phyloP scores from a whole-genome alignment of 495 filamentous ascomycete species.

The Thozetella sp. region DNA sequence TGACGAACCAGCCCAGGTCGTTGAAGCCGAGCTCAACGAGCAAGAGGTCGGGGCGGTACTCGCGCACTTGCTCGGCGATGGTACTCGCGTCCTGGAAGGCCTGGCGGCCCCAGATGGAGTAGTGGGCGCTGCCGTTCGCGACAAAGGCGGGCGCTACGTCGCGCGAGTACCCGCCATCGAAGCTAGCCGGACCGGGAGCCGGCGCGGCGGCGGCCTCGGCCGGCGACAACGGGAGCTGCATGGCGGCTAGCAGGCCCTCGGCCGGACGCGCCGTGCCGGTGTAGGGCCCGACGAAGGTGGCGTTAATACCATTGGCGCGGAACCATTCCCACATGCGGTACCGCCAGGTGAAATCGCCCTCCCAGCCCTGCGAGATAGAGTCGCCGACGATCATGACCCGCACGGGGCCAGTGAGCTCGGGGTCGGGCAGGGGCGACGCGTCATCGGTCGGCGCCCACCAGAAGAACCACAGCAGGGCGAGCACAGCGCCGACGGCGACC shows the following conservation, averaged over 20 bases:
- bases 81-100: constrained; percentile 30
- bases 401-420: not conserved
- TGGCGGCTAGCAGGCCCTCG: constrained; percentile 14
- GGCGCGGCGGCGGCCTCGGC: constrained; percentile 9
- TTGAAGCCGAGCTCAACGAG: constrained; percentile 38
- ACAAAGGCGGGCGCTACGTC: constrained; percentile 22
- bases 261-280: constrained; percentile 25
- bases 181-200: constrained; percentile 7
- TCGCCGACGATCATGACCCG: constrained; percentile 34
- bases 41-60: constrained; percentile 34
- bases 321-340: constrained; percentile 38
- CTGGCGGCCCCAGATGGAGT: constrained; percentile 23
- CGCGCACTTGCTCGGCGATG: constrained; percentile 40
- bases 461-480: not conserved
- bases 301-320: constrained; percentile 9
- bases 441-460: not conserved
- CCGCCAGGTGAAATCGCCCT: constrained; percentile 38
- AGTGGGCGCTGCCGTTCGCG: constrained; percentile 15
- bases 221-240: not conserved
- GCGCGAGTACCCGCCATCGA: constrained; percentile 24
- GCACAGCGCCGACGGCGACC: not conserved
- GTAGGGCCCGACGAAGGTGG: constrained; percentile 33
- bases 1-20: constrained; percentile 31
- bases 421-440: not conserved
- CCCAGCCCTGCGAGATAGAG: constrained; percentile 37